Base-by-base conservation (phyloP, 1,284 basidiomycete genomes). In the Malassezia japonica region DNA sequence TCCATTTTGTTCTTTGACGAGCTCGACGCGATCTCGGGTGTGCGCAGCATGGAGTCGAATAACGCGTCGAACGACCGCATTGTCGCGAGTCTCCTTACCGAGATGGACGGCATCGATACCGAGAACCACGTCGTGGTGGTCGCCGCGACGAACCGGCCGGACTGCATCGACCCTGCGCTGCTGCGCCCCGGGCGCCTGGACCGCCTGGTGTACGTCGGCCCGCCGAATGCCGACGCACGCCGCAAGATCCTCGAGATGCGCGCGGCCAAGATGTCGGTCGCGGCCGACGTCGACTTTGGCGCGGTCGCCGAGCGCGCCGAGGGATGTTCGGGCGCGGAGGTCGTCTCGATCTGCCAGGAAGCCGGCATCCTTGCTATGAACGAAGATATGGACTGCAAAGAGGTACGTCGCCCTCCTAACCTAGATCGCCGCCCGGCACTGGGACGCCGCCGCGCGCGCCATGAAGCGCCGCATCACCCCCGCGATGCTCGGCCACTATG, bases 1-100 rank as follows among this genome's bases (percentile, higher is more conserved):
- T 89, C 87, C 1, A 92, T 98, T 62, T 79, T 99, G 42, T 96
- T 99, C 75, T 92, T 99, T 23, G 94, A 99, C 70, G 94, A 98
- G 74, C 88, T 99, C 43, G 94, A 99, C 68, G 90, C 91, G 0
- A 79, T 99, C 1, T 90, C 87, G 0, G 81, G 82, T 0, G 83
- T 86, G 0, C 81, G 94, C 28, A 77, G 78, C 3, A 79, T 80
- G 12, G 82, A 83, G 39, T 37, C 50, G 23, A 53, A 50, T 0
- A 34, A 37, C 33, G 64, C 62, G 5, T 32, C 46, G 3, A 77
- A 76, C 4, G 79, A 81, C 34, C 87, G 92, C 6, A 87, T 96
- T 12, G 79, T 99, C 16, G 94, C 90, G 0, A 92, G 83, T 53
- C 78, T 99, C 18, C 75, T 99, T 46, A 98, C 91, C 69, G 94